Evolutionary conservation across 192 early-diverging fungal species (phyloP).

Genomic region (Coemansia sp.): DNA sequence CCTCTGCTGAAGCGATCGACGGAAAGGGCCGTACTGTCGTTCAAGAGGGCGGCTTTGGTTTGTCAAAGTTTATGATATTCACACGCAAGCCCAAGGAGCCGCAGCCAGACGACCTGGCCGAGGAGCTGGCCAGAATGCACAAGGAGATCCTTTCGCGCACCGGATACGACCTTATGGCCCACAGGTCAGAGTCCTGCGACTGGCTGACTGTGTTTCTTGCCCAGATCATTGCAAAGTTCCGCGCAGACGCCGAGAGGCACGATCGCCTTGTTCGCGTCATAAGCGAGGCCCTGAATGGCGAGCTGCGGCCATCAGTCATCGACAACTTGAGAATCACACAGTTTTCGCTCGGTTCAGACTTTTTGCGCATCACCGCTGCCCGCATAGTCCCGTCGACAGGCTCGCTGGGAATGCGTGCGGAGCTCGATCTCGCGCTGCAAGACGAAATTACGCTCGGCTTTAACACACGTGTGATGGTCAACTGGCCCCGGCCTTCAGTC

Average conservation of each 20-base stretch:
- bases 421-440: conserved; percentile 76
- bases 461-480: conserved; percentile 87
- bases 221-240: conserved; percentile 50
- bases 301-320: conserved; percentile 41
- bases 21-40: conserved; percentile 14
- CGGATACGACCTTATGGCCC: conserved; percentile 31
- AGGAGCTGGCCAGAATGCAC: conserved; percentile 44
- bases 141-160: conserved; percentile 49
- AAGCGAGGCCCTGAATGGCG: conserved; percentile 47
- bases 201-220: conserved; percentile 58
- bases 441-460: conserved; percentile 94
- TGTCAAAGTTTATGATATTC: conserved; percentile 49
- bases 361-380: conserved; percentile 43
- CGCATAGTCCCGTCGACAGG: conserved; percentile 45
- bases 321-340: conserved; percentile 50
- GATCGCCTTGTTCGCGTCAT: conserved; percentile 48
- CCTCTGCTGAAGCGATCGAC: background rate
- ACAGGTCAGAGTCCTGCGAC: conserved; percentile 50
- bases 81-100: conserved; percentile 44
- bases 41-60: conserved; percentile 38
- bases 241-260: conserved; percentile 46
- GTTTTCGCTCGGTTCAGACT: conserved; percentile 52
- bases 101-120: conserved; percentile 28
- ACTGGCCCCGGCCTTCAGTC: conserved; percentile 88
- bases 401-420: conserved; percentile 45